Percentiles rank a stretch among this genome's conserved stretches.
These are phyloP conservation scores for Trichoderma koningii DNA, from an alignment of 2,329 filamentous ascomycete genomes.

Conservation along the genomic window DNA sequence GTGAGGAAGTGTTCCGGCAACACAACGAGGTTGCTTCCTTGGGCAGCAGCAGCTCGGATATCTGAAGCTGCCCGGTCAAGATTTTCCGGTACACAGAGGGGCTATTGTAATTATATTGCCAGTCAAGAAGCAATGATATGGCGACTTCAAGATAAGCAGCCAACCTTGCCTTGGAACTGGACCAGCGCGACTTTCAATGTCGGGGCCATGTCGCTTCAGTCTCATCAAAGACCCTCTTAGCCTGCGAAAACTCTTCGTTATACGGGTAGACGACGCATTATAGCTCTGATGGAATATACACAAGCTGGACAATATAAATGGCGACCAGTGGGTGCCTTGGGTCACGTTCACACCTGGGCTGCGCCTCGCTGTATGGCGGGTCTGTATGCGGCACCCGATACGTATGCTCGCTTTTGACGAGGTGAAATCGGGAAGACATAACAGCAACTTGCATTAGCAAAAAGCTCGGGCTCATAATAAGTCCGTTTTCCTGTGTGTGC, in stretches of 20 bases:
- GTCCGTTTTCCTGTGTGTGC: background rate
- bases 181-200: background rate
- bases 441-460: background rate
- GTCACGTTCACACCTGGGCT: background rate
- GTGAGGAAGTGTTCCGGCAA: conserved; percentile 20
- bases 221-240: background rate
- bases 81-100: background rate
- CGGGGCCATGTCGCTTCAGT: background rate
- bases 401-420: background rate
- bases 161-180: conserved; percentile 8
- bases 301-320: background rate
- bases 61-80: conserved; percentile 13
- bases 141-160: background rate
- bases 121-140: background rate
- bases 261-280: too few species aligned
- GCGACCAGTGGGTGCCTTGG: too few species aligned
- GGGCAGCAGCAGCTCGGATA: conserved; percentile 11
- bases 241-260: too few species aligned
- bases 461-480: background rate
- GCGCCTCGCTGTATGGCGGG: background rate
- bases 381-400: background rate
- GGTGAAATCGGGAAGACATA: background rate
- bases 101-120: background rate
- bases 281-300: background rate
- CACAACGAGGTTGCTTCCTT: conserved; percentile 6